Base-by-base conservation (phyloP, 164 flowering plant species). In the Macadamia tetraphylla region DNA sequence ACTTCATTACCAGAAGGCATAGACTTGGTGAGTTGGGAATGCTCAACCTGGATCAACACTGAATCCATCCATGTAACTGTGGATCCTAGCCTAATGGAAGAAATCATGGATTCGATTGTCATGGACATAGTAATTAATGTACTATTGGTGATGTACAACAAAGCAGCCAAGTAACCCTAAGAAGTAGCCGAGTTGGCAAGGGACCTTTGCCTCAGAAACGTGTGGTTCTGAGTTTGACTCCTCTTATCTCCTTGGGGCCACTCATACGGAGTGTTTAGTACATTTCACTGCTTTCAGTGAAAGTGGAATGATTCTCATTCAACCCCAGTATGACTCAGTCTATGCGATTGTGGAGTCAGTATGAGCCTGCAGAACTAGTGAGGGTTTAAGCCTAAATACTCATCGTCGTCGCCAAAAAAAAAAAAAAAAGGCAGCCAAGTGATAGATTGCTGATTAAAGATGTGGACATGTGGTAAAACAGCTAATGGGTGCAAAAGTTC, bases 401-500 rank as follows among this genome's bases (percentile, higher is more conserved):
- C 0, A 23, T 23, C 23, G 23, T 23, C 23, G 23, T 23, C 23
- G 23, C 23, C 23, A 23, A 23, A 23, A 23, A 23, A 23, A 23
- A 23, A 23, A 23, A 23, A 23, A 23, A 23, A 23, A 23, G 23
- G 23, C 23, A 23, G 23, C 74, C 86, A 53, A 75, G 71, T 65
- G 78, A 68, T 52, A 89, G 97, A 75, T 95, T 93, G 2, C 74
- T 79, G 10, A 89, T 88, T 91, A 83, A 90, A 81, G 89, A 86
- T 35, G 92, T 23, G 23, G 23, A 23, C 23, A 23, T 23, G 23
- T 85, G 9, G 88, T 85, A 29, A 86, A 78, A 75, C 82, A 70
- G 61, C 71, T 91, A 18, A 18, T 64, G 51, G 77, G 78, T 69
- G 79, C 78, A 1, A 73, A 70, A 35, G 40, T 5, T 35, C 40